Percentiles rank a stretch among this genome's conserved stretches.
Conservation (phyloP, 306 rosid species). For the Vigna mungo region DNA sequence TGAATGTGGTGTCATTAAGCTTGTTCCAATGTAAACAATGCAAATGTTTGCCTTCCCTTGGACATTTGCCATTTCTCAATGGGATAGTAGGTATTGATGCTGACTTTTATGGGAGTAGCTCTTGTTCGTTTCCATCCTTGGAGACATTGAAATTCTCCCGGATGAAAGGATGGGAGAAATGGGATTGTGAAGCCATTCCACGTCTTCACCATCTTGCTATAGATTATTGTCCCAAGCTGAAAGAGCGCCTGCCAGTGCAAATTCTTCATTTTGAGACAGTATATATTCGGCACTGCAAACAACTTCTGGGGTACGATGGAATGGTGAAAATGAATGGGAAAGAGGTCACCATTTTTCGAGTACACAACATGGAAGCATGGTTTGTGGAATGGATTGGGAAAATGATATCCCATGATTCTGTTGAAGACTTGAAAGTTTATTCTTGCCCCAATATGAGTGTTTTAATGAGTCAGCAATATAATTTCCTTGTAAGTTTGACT, state of each 20-base stretch:
- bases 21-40: background rate
- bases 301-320: background rate
- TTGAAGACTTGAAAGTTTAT: background rate
- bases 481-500: background rate
- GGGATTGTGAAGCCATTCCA: background rate
- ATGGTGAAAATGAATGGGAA: no score
- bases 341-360: no score
- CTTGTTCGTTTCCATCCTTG: background rate
- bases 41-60: background rate
- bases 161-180: background rate
- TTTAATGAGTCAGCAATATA: background rate
- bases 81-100: background rate
- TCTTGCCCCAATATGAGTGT: background rate
- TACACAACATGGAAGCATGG: background rate
- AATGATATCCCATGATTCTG: background rate
- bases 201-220: background rate
- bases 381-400: background rate
- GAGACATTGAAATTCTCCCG: background rate
- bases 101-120: background rate
- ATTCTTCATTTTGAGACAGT: background rate
- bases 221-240: background rate
- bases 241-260: background rate
- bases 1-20: background rate
- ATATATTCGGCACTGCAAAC: background rate
- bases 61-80: background rate